Conservation (phyloP, 306 rosid species). For the Gillenia trifoliata region DNA sequence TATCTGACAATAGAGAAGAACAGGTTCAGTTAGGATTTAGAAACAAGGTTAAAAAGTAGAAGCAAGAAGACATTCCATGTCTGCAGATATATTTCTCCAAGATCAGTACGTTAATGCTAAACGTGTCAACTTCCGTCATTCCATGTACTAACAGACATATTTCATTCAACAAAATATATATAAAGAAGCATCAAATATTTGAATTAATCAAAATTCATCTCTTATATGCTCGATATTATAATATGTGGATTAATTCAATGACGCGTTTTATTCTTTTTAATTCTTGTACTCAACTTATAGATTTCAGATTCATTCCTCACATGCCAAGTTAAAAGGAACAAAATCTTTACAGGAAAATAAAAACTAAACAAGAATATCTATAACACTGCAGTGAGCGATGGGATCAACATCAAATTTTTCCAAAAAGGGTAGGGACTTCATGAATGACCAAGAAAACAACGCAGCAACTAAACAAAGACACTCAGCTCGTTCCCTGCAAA, state of each 20-base stretch:
- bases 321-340: neutral
- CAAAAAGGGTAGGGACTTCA: neutral
- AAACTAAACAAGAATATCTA: neutral
- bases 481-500: too few relatives aligned
- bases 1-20: conserved; percentile 28
- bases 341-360: neutral
- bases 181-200: neutral
- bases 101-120: neutral
- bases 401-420: neutral
- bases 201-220: neutral
- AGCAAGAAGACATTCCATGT: neutral
- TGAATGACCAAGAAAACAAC: too few relatives aligned
- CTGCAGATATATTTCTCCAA: neutral
- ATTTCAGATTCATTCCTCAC: neutral
- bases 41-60: neutral
- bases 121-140: neutral
- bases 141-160: neutral
- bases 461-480: too few relatives aligned
- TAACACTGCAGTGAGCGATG: neutral
- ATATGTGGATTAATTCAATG: neutral
- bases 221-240: neutral
- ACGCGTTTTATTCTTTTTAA: neutral
- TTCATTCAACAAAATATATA: neutral
- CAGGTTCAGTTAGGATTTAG: neutral
- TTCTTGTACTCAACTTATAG: neutral